Conservation (phyloP, 2,329 filamentous ascomycete genomes). For the Cordyceps pruinosa region DNA sequence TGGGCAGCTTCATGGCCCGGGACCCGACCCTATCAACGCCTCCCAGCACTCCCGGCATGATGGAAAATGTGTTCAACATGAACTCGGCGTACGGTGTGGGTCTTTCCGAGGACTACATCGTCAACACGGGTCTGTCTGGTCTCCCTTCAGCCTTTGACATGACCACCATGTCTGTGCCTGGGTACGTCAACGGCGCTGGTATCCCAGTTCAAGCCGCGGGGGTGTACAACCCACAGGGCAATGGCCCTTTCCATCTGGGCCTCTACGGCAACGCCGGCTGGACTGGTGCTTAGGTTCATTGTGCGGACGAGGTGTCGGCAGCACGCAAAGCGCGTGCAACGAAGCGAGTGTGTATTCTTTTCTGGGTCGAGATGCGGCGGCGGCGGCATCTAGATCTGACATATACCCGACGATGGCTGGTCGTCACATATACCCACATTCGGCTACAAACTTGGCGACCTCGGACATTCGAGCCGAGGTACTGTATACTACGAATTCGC, state of each 20-base stretch:
- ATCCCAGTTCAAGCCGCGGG: constrained; percentile 18
- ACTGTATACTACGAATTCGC: constrained; percentile 8
- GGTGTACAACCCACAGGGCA: constrained; percentile 33
- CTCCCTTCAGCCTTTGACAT: constrained; percentile 43
- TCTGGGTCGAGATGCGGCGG: neutral
- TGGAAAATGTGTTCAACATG: constrained; percentile 34
- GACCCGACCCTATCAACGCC: constrained; percentile 46
- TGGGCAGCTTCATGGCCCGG: constrained; percentile 24
- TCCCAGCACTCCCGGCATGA: constrained; percentile 44
- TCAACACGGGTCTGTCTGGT: constrained; percentile 39
- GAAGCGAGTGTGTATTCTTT: neutral
- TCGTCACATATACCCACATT: constrained; percentile 7
- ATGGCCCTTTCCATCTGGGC: neutral
- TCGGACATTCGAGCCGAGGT: neutral
- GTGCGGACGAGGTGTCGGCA: neutral
- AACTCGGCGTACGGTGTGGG: constrained; percentile 33
- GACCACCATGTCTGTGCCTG: constrained; percentile 28
- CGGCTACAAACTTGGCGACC: constrained; percentile 1
- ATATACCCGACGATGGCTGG: neutral
- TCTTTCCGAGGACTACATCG: constrained; percentile 40
- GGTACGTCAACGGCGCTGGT: constrained; percentile 37
- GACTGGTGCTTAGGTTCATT: neutral
- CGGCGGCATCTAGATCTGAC: neutral
- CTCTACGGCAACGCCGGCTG: constrained; percentile 6
- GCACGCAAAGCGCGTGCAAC: neutral